Evolutionary conservation across 78 protist species (phyloP), one percentile per base, ranked within the genome.

Genomic region (Parvularia atlantis): DNA sequence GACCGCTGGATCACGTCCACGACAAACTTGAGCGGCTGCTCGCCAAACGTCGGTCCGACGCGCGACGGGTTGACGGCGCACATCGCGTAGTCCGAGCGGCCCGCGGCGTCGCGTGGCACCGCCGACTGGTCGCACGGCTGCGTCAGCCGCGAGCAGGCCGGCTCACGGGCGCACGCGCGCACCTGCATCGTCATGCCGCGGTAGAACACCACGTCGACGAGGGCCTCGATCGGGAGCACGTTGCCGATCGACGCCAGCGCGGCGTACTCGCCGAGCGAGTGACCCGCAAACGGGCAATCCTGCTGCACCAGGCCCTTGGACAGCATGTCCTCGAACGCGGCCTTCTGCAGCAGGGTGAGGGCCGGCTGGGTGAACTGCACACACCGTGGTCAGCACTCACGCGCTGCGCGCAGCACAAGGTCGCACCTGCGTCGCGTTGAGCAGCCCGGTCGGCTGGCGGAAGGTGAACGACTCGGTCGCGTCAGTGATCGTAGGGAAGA

Each of bases 301-400:
- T 66, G 7, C 39, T 39, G 77, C 36, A 81, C 64, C 24, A 75
- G 56, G n/a, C 84, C 84, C 46, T 35, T 16, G 56, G 26, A 53
- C 19, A 3, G 43, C 82, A 80, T 57, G 66, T 76, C 81, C 64
- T 71, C 68, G 43, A 43, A 81, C n/a, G 86, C 86, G 4, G 83
- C 90, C 56, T 59, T 61, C 30, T 81, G 78, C n/a, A 69, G 6
- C 40, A 81, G 31, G 41, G 37, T 53, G 39, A 85, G 43, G 4
- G 79, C 75, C 26, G 90, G 90, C 57, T 85, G 90, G 28, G 77
- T 73, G 71, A 85, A 85, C 77, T 85, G n/a, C n/a, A n/a, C n/a
- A n/a, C n/a, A n/a, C n/a, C n/a, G n/a, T n/a, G n/a, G n/a, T n/a
- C n/a, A n/a, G n/a, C n/a, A n/a, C n/a, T n/a, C n/a, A n/a, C n/a